phyloP scores from a whole-genome alignment of 306 rosid genomes.

The Heteromeles arbutifolia region DNA sequence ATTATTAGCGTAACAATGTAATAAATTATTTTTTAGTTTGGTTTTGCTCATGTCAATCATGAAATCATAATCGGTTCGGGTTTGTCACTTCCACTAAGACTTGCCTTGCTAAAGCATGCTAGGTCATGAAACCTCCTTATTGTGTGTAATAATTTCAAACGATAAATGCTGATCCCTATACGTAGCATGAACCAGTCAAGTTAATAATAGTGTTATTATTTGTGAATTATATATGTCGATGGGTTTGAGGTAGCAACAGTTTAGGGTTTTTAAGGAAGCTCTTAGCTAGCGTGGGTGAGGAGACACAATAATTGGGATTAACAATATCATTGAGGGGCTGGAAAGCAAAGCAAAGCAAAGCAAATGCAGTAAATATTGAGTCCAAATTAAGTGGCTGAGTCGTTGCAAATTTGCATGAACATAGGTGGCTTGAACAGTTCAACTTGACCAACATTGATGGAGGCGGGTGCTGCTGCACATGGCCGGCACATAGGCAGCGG shows the following conservation, averaged over 20 bases:
- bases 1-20: no score
- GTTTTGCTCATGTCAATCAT: no score
- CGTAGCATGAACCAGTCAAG: not conserved
- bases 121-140: not conserved
- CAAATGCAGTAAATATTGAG: not conserved
- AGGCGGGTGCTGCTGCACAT: conserved; percentile 30
- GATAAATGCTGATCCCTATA: not conserved
- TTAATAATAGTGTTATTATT: not conserved
- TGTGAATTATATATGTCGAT: not conserved
- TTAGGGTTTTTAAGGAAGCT: not conserved
- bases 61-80: not conserved
- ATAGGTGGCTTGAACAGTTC: not conserved
- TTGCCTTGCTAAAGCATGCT: not conserved
- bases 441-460: conserved; percentile 3
- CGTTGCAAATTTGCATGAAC: not conserved
- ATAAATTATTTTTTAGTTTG: no score
- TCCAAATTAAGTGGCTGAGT: not conserved
- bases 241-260: not conserved
- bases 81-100: not conserved
- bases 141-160: not conserved
- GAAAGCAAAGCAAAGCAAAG: not conserved
- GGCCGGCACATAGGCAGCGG: conserved; percentile 41
- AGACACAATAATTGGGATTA: not conserved
- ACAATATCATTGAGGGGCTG: not conserved
- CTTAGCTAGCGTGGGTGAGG: not conserved